Base-by-base conservation (phyloP, 2,329 filamentous ascomycete genomes). In the Exophiala sideris region DNA sequence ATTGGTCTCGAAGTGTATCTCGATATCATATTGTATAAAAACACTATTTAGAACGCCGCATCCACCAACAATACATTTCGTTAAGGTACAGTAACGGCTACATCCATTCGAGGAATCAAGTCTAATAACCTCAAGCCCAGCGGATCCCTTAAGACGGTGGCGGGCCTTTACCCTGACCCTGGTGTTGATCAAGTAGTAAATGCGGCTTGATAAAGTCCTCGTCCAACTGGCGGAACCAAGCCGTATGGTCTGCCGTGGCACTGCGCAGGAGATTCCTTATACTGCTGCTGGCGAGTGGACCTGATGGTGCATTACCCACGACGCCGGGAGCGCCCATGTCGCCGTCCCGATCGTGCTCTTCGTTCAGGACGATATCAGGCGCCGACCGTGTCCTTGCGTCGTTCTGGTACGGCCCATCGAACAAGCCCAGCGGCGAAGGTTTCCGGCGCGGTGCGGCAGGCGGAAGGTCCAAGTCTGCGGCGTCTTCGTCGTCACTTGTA, bases 201-300 rank as follows among this genome's bases (percentile, higher is more conserved):
- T 86, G 89, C 14, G 92, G 92, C 77, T 97, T 97, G 71, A 97
- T 91, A 70, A 91, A 96, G 57, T 91, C 90, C 71, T 99, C 94
- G 69, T 99, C 94, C 56, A 99, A 76, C 72, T 96, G 91, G 62
- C 85, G 86, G 71, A 99, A 95, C 73, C 95, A 83, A 42, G 88
- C 90, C 8, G 89, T 88, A 41, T 95, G 91, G 69, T 99, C 94
- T 47, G 95, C 90, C 1, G 87, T 82, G 12, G 87, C 80, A 1
- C 84, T 83, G 21, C 81, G 88, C 62, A 95, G 84, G 7, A 99
- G 76, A 67, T 92, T 88, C 52, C 85, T 84, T 54, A 96, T 84
- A 84, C 81, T 9, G 89, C 54, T 59, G 34, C 55, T 57, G 5
- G 61, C 57, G 12, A 66, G 67, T 10, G 67, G 65, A 42, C 47